Percentiles rank a stretch among this genome's conserved stretches.
These are phyloP conservation scores for Prunus kanzakura DNA, from an alignment of 306 rosid genomes.

Conservation along the genomic window DNA sequence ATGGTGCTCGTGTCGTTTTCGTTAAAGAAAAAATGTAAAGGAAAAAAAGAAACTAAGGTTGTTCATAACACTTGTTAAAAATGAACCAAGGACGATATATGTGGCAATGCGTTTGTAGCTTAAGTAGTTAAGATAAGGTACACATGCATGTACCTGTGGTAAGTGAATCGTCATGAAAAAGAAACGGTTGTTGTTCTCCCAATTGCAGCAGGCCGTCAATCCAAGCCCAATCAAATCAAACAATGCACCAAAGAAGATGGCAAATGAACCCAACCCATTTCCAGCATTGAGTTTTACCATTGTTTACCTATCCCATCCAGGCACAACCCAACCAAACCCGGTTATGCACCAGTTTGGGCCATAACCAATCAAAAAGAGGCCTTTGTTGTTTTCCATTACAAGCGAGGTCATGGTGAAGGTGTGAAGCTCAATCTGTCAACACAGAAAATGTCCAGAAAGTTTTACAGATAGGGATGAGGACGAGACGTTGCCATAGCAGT, in stretches of 20 bases:
- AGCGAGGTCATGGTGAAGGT: no score
- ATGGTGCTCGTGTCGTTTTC: no score
- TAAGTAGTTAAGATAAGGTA: not conserved
- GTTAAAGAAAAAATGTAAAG: no score
- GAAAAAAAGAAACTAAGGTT: not conserved
- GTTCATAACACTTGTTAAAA: not conserved
- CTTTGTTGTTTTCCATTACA: no score
- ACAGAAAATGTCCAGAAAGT: not conserved
- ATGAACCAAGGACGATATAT: no score
- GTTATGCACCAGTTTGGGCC: no score
- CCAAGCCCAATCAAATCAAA: not conserved
- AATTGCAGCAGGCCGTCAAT: not conserved
- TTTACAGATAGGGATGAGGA: not conserved
- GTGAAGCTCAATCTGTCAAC: no score
- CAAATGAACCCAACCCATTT: not conserved
- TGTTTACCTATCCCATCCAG: no score
- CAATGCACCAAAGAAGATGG: not conserved
- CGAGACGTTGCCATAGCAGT: not conserved
- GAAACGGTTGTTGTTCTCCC: no score
- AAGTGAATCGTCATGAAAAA: not conserved
- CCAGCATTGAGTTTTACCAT: not conserved
- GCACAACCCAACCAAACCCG: no score
- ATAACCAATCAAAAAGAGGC: no score
- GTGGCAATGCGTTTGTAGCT: no score
- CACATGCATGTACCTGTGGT: fast-evolving